Conservation (phyloP, 2,329 filamentous ascomycete genomes). For the Phoma herbarum region DNA sequence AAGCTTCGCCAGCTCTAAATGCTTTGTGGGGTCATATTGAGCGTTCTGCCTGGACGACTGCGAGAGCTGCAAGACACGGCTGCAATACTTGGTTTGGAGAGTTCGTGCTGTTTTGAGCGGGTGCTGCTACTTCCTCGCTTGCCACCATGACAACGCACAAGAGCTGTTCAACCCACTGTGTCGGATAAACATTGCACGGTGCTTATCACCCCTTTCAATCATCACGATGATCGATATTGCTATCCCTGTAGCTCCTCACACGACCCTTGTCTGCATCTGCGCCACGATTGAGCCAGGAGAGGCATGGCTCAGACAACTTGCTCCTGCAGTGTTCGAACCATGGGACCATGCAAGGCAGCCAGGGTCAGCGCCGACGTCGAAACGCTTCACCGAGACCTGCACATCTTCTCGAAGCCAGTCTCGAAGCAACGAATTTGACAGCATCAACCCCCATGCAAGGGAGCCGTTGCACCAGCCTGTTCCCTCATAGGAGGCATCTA, state of each 20-base stretch:
- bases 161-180: neutral
- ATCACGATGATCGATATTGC: neutral
- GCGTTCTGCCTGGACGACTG: no score
- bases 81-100: no score
- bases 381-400: neutral
- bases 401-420: neutral
- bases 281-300: neutral
- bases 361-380: neutral
- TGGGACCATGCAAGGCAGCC: constrained; percentile 1
- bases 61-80: no score
- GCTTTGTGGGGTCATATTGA: neutral
- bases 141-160: neutral
- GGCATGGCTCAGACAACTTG: neutral
- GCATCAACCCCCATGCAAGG: neutral
- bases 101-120: neutral
- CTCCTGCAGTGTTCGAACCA: neutral
- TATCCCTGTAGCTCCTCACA: no score
- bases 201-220: neutral
- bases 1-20: constrained; percentile 12
- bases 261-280: no score
- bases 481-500: neutral
- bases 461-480: neutral
- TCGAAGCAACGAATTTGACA: neutral
- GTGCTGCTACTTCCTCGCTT: neutral
- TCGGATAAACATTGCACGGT: neutral